Base-by-base conservation (phyloP, 2,329 filamentous ascomycete genomes). In the Oidium heveae region DNA sequence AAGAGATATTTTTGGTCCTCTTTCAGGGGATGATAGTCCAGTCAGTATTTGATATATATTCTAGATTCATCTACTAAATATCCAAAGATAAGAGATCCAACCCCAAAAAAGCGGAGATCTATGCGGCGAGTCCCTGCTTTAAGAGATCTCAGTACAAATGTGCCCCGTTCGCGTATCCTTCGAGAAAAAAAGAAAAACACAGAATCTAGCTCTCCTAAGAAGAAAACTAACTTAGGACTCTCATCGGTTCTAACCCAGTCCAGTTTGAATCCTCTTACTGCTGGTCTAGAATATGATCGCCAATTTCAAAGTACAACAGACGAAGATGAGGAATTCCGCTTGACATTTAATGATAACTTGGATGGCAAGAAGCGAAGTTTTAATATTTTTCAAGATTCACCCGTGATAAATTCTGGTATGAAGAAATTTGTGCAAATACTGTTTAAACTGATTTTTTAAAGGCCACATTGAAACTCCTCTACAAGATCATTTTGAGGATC, bases 1-100 rank as follows among this genome's bases (percentile, higher is more conserved):
- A 32, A 72, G 77, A 55, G 72, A 77, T 57, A 75, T 82, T 37
- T 82, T 80, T 59, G 77, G 77, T 41, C 71, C 70, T 43, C 74
- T 76, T 16, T 80, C 77, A 0, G 61, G 69, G 58, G 70, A 73
- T 52, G 71, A 67, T 16, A 73, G 68, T 52, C 71, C 71, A 41
- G 76, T 79, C 64, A 61, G 71, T 63, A 56, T 54, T 49, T 36
- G n/a, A 18, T 39, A 34, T 10, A 6, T 15, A n/a, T 16, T 34
- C n/a, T 18, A 15, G 39, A 22, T 43, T 37, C 20, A 39, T 13
- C 34, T 55, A 54, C 55, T 62, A 41, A 59, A 41, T 36, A 28
- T 36, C 16, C 9, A 22, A 44, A 60, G 58, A 50, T 55, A 36
- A 41, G 36, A 61, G 59, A 54, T 57, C 46, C 59, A n/a, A 56